phyloP scores from a whole-genome alignment of 768 basidiomycete species.

The Trametopsis cervina region DNA sequence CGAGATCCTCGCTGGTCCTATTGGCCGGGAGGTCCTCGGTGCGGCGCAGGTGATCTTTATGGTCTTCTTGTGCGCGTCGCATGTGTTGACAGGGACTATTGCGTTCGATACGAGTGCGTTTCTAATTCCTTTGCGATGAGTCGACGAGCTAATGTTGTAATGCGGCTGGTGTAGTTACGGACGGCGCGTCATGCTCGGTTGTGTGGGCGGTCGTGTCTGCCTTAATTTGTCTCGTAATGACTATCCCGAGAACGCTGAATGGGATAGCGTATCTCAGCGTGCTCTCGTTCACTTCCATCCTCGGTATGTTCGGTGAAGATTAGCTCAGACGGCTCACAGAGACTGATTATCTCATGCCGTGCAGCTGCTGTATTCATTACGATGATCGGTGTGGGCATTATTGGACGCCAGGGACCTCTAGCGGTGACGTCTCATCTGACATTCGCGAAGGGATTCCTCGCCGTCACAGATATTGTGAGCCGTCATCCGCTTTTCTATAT shows the following conservation, averaged over 20 bases:
- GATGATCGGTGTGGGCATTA: constrained; percentile 25
- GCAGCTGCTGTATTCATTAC: constrained; percentile 26
- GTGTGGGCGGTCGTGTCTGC: constrained; percentile 24
- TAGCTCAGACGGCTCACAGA: background rate
- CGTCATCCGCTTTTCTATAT: background rate
- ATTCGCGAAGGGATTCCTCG: constrained; percentile 22
- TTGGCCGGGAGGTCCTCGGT: constrained; percentile 25
- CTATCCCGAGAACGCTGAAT: constrained; percentile 23
- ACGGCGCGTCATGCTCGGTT: constrained; percentile 25
- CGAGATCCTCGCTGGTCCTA: constrained; percentile 22
- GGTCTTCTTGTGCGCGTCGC: constrained; percentile 23
- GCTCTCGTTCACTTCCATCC: constrained; percentile 23
- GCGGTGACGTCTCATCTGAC: constrained; percentile 15
- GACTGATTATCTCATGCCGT: background rate
- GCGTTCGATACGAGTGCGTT: constrained; percentile 25
- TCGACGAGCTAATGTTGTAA: too few species aligned
- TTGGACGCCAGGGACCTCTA: constrained; percentile 18
- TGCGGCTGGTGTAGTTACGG: constrained; percentile 19
- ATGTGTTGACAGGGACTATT: constrained; percentile 25
- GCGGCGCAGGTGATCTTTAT: constrained; percentile 24
- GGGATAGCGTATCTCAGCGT: constrained; percentile 25
- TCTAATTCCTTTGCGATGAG: too few species aligned
- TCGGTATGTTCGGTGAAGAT: constrained; percentile 12
- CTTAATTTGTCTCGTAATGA: constrained; percentile 22
- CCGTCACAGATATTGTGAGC: constrained; percentile 25